A percentile compares a stretch with the other conserved stretches of the same genome.
phyloP scores from a whole-genome alignment of 352 stramenopile genomes.

The Phytophthora rubi region DNA sequence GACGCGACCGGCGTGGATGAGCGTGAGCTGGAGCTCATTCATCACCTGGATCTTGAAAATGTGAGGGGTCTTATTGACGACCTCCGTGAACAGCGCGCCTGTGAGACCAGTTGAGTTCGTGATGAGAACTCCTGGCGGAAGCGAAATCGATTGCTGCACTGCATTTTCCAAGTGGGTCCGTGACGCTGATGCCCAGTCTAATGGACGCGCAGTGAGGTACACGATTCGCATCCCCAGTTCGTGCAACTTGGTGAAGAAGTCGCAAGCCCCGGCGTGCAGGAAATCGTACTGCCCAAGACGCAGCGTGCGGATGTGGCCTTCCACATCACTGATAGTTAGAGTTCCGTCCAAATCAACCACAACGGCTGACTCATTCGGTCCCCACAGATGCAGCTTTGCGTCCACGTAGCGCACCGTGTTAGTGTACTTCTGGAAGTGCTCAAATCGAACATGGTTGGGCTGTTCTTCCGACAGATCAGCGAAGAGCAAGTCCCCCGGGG shows the following conservation, averaged over 20 bases:
- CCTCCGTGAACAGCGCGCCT: conserved; percentile 78
- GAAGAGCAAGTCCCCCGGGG: conserved; percentile 57
- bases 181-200: conserved; percentile 80
- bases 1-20: conserved; percentile 78
- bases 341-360: conserved; percentile 86
- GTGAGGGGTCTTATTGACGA: conserved; percentile 88
- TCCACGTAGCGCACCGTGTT: conserved; percentile 82
- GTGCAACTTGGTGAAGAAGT: conserved; percentile 86
- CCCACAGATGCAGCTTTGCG: conserved; percentile 76
- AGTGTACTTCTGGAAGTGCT: conserved; percentile 74
- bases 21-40: conserved; percentile 81
- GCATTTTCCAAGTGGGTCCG: conserved; percentile 80
- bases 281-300: conserved; percentile 87
- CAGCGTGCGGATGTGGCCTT: conserved; percentile 86
- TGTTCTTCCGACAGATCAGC: conserved; percentile 67
- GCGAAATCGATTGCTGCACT: conserved; percentile 56
- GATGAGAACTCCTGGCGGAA: conserved; percentile 78
- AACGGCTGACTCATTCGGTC: conserved; percentile 80
- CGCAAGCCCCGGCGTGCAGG: conserved; percentile 74
- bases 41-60: conserved; percentile 86
- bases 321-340: conserved; percentile 85
- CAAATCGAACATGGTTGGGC: conserved; percentile 76
- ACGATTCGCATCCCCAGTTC: conserved; percentile 77
- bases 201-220: conserved; percentile 81
- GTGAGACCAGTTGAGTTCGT: conserved; percentile 85